Conservation (phyloP, 1,139 yeast species). For the Ogataea hybrid region DNA sequence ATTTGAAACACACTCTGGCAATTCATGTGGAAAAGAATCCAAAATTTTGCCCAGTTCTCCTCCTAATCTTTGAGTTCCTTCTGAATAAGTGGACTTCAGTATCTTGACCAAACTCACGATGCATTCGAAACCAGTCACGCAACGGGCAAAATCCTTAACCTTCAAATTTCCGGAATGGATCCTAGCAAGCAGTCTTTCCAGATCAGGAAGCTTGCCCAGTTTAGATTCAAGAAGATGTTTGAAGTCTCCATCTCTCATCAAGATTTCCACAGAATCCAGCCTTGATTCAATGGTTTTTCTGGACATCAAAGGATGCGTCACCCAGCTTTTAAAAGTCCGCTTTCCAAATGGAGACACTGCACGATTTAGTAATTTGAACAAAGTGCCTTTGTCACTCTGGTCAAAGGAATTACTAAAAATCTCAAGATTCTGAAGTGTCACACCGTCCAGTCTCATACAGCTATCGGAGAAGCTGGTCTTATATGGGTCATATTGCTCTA, state of each 20-base stretch:
- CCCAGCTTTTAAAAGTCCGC: slow-evolving; percentile 79
- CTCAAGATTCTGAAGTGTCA: slow-evolving; percentile 85
- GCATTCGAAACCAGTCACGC: slow-evolving; percentile 76
- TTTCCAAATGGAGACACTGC: slow-evolving; percentile 94
- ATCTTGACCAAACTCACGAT: slow-evolving; percentile 45
- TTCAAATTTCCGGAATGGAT: slow-evolving; percentile 80
- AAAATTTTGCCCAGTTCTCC: slow-evolving; percentile 46
- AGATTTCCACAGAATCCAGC: slow-evolving; percentile 75
- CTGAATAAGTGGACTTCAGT: slow-evolving; percentile 36
- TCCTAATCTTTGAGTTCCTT: slow-evolving; percentile 39
- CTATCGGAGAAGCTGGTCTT: slow-evolving; percentile 43
- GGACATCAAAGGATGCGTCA: slow-evolving; percentile 78
- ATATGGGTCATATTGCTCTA: slow-evolving; percentile 67
- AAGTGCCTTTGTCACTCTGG: slow-evolving; percentile 86
- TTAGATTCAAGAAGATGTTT: slow-evolving; percentile 55
- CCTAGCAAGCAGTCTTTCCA: slow-evolving; percentile 85
- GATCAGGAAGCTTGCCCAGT: slow-evolving; percentile 70
- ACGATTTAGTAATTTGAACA: slow-evolving; percentile 75
- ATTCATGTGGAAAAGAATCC: slow-evolving; percentile 51
- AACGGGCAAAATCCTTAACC: slow-evolving; percentile 79
- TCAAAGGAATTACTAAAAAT: slow-evolving; percentile 84
- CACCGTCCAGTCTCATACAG: slow-evolving; percentile 85
- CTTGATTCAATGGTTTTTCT: slow-evolving; percentile 62
- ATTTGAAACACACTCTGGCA: slow-evolving; percentile 48
- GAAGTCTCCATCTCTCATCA: slow-evolving; percentile 60